These are phyloP conservation scores for Scalesia atractyloides DNA, from an alignment of 129 eudicot genomes.

Conservation along the genomic window DNA sequence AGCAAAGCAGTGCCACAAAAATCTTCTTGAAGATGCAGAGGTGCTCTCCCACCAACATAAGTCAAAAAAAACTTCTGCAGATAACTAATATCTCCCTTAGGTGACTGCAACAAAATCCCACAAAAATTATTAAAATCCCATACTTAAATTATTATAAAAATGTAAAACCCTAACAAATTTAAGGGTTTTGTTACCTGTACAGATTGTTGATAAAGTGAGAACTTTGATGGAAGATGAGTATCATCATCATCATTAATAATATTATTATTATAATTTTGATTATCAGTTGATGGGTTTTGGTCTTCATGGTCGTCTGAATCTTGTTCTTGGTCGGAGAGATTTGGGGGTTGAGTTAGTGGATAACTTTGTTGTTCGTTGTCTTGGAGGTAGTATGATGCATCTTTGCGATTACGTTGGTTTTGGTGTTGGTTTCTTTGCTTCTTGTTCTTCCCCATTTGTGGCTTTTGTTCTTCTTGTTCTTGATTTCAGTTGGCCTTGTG, in stretches of 20 bases:
- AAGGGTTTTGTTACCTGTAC: constrained; percentile 59
- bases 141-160: neutral
- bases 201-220: constrained; percentile 87
- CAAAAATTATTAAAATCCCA: neutral
- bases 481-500: constrained; percentile 8
- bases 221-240: constrained; percentile 64
- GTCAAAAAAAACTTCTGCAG: constrained; percentile 90
- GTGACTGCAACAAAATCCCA: constrained; percentile 62
- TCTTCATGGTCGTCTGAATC: constrained; percentile 33
- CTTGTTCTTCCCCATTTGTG: constrained; percentile 82
- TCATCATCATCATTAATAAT: neutral
- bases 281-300: constrained; percentile 20
- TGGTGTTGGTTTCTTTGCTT: constrained; percentile 59
- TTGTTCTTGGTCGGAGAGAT: constrained; percentile 35
- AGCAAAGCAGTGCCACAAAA: constrained; percentile 98
- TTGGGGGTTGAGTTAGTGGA: constrained; percentile 26
- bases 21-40: constrained; percentile 97
- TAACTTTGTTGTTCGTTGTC: constrained; percentile 36
- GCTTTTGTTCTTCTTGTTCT: neutral
- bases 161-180: neutral
- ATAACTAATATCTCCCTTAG: constrained; percentile 97
- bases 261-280: too few relatives aligned
- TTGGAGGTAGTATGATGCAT: constrained; percentile 41
- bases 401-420: constrained; percentile 49
- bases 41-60: constrained; percentile 93